Conservation (phyloP, 1,284 basidiomycete genomes). For the Singerocomus inundabilis region DNA sequence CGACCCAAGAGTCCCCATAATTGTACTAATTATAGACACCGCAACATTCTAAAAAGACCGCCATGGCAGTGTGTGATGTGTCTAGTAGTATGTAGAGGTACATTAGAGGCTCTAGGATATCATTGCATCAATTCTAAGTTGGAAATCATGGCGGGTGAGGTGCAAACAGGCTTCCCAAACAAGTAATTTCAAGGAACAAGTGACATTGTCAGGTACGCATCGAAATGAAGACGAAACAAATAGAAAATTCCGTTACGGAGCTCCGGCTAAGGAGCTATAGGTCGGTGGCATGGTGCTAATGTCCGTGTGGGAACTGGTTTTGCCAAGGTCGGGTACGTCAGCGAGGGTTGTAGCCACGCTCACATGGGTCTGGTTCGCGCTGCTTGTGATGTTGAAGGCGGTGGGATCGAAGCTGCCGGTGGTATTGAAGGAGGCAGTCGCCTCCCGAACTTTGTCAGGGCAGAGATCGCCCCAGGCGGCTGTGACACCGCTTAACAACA, state of each 20-base stretch:
- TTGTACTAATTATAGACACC: too few species aligned
- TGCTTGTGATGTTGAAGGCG: slow-evolving; percentile 7
- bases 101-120: too few species aligned
- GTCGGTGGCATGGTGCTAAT: slow-evolving; percentile 20
- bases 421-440: slow-evolving; percentile 15
- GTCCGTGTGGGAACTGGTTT: slow-evolving; percentile 9
- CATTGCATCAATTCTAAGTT: background rate
- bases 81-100: background rate
- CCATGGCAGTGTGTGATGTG: background rate
- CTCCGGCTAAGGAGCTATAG: slow-evolving; percentile 10
- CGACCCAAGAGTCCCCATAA: background rate
- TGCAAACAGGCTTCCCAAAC: background rate
- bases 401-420: slow-evolving; percentile 21
- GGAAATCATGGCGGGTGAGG: background rate
- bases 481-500: slow-evolving; percentile 4
- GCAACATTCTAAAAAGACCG: background rate
- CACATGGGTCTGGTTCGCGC: background rate
- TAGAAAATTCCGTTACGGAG: background rate
- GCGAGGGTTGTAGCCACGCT: slow-evolving; percentile 5
- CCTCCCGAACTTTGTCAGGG: slow-evolving; percentile 18
- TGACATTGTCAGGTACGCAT: background rate
- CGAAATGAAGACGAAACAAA: background rate
- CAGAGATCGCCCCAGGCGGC: slow-evolving; percentile 23
- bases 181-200: background rate
- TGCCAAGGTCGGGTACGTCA: background rate